Evolutionary conservation across 108 stramenopile species (phyloP), one percentile per base, ranked within the genome.

Genomic region (Nitzschia sp.): DNA sequence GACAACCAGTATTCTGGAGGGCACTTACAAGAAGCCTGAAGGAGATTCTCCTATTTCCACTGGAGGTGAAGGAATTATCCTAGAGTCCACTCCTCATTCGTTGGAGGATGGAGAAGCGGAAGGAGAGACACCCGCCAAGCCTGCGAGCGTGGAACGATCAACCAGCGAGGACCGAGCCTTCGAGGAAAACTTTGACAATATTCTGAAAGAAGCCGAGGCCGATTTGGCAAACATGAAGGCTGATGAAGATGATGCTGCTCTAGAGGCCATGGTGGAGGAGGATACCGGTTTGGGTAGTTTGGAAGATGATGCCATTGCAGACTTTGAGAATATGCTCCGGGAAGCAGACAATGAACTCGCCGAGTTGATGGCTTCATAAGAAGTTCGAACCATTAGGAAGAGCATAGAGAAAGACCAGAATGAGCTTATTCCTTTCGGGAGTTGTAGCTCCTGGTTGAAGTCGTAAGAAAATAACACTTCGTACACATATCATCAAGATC

Each of bases 311-410:
- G 67, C 81, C 48, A 77, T 87, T 61, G 86, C 87, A 34, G 92
- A 89, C 61, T 79, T 93, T 63, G 89, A 93, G 67, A 87, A 85
- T 51, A 93, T 93, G 92, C 65, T 90, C 21, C 80, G 64, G 51
- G 88, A 82, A 53, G 92, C 92, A 10, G 92, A 93, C 55, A 76
- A 87, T 50, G 92, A 93, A 67, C 77, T 93, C 55, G 77, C 84
- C 43, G 87, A 86, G 25, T 69, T 93, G 12, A 88, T 93, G 85
- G 77, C 65, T 26, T 86, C 83, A 58, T 88, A 74, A 72, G 29
- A 29, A 59, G 2, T 40, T 7, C 7, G 57, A 59, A 59, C 1
- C 9, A 59, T 6, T 1, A 34, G 5, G 29, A 34, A 34, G 29
- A 34, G 29, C 29, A 34, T 34, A 34, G 29, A 34, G 29, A 34